phyloP scores from a whole-genome alignment of 176 grass and related monocot species.

The Musa beccarii region DNA sequence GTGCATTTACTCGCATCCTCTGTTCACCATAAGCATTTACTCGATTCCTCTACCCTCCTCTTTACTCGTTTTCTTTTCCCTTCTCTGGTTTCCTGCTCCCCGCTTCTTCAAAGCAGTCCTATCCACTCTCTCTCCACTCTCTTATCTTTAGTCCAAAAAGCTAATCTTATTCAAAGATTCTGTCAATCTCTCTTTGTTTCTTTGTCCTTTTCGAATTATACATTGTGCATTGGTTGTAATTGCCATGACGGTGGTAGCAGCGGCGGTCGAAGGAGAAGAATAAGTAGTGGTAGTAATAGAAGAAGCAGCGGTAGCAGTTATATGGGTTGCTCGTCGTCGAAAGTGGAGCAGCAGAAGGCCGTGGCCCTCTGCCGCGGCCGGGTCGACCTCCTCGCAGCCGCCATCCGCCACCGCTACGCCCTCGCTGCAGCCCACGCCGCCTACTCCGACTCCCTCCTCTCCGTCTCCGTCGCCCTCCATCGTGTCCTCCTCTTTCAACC shows the following conservation, averaged over 20 bases:
- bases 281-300: neutral
- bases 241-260: neutral
- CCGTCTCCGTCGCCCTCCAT: slow-evolving; percentile 47
- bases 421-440: slow-evolving; percentile 77
- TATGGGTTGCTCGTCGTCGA: slow-evolving; percentile 87
- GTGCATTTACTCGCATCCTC: too few species aligned
- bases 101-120: neutral
- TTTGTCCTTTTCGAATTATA: neutral
- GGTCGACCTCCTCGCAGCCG: slow-evolving; percentile 50
- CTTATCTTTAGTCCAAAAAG: neutral
- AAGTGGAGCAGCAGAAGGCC: slow-evolving; percentile 65
- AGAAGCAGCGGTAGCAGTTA: neutral
- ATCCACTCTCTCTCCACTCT: neutral
- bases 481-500: neutral
- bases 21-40: too few species aligned
- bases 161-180: too few species aligned
- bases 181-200: neutral
- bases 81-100: neutral
- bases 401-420: slow-evolving; percentile 72
- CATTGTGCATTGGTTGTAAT: neutral
- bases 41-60: too few species aligned
- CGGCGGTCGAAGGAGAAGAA: too few species aligned
- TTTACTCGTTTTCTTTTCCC: too few species aligned
- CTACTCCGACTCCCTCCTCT: slow-evolving; percentile 41
- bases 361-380: slow-evolving; percentile 67